Evolutionary conservation across 2,329 filamentous ascomycete genomes (phyloP).

Genomic region (Trichoderma guizhouense): DNA sequence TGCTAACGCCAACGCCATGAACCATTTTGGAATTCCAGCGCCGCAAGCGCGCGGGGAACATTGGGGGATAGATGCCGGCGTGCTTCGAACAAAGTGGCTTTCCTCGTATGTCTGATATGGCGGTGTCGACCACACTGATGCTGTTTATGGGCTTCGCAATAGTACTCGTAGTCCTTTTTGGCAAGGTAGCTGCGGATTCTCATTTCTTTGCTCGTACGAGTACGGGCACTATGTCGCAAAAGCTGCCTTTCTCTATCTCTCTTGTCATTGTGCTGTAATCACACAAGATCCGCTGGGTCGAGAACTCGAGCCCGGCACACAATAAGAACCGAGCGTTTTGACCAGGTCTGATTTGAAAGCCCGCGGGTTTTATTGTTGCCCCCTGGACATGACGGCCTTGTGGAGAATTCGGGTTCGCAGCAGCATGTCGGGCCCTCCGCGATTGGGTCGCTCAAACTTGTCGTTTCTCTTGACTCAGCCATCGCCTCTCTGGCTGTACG

Average conservation of each 20-base stretch:
- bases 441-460: neutral
- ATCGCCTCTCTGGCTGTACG: neutral
- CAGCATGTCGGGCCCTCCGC: neutral
- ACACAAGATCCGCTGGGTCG: neutral
- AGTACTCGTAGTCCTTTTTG: neutral
- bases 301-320: neutral
- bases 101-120: neutral
- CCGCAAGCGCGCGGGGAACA: conserved; percentile 9
- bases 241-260: neutral
- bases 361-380: neutral
- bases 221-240: neutral
- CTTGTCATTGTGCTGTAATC: neutral
- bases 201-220: neutral
- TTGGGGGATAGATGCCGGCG: neutral
- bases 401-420: neutral
- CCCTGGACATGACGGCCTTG: neutral
- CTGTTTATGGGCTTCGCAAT: neutral
- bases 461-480: neutral
- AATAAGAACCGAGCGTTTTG: neutral
- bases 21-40: conserved; percentile 7
- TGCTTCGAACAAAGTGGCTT: neutral
- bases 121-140: neutral
- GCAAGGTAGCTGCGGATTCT: neutral
- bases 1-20: neutral
- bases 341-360: neutral